A percentile compares a stretch with the other conserved stretches of the same genome.
Evolutionary conservation across 2,329 filamentous ascomycete genomes (phyloP).

Genomic region (Beauveria brongniartii): DNA sequence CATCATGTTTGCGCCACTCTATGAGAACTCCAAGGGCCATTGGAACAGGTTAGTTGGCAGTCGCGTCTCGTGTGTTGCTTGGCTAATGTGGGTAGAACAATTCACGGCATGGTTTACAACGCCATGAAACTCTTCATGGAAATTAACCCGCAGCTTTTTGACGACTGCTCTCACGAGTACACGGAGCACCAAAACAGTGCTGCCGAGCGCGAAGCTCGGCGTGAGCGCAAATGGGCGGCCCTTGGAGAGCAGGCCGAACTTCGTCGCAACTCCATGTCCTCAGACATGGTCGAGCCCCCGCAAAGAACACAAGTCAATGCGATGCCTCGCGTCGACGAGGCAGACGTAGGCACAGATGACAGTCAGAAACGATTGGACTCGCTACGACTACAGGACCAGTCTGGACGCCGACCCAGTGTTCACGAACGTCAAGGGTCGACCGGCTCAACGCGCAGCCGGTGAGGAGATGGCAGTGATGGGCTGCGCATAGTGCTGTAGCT

Average conservation of each 20-base stretch:
- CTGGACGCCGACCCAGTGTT: conserved; percentile 45
- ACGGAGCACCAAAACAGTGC: conserved; percentile 92
- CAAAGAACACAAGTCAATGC: conserved; percentile 31
- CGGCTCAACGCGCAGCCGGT: conserved; percentile 45
- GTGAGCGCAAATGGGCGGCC: conserved; percentile 84
- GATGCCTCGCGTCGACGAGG: conserved; percentile 58
- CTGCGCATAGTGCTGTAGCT: background rate
- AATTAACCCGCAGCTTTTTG: conserved; percentile 96
- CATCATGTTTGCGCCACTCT: conserved; percentile 98
- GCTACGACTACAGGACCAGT: conserved; percentile 76
- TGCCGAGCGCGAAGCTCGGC: conserved; percentile 69
- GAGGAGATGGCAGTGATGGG: conserved; percentile 17
- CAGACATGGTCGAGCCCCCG: conserved; percentile 22
- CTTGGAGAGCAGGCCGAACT: conserved; percentile 73
- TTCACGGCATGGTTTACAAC: conserved; percentile 99
- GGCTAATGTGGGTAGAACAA: conserved; percentile 59
- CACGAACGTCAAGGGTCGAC: conserved; percentile 56
- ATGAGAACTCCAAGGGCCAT: conserved; percentile 98
- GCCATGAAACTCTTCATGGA: conserved; percentile 99
- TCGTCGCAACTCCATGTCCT: conserved; percentile 40
- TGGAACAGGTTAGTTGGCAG: conserved; percentile 75
- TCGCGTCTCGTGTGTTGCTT: background rate
- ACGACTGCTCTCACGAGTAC: conserved; percentile 97
- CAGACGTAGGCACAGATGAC: conserved; percentile 71
- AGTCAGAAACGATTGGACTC: conserved; percentile 84